Percentiles rank a stretch among this genome's conserved stretches.
Conservation (phyloP, 2,329 filamentous ascomycete genomes). For the Diaporthe eres region DNA sequence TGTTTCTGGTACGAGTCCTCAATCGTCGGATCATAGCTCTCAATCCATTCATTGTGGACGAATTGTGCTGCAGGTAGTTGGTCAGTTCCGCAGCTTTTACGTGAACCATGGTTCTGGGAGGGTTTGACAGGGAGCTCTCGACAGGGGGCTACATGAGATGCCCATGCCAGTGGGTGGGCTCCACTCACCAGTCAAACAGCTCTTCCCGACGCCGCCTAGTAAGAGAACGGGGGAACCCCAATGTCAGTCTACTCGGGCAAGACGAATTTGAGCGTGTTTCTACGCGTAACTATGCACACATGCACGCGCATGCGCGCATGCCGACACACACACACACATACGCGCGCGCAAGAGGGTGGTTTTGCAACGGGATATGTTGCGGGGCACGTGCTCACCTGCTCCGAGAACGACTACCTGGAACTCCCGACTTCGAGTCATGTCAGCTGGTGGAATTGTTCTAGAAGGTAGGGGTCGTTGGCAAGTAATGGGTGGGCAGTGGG, state of each 20-base stretch:
- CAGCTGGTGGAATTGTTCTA: constrained; percentile 32
- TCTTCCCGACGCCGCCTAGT: constrained; percentile 90
- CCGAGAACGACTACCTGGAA: constrained; percentile 88
- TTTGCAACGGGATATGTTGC: constrained; percentile 28
- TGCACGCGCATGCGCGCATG: neutral
- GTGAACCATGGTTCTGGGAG: constrained; percentile 38
- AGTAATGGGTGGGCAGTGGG: neutral
- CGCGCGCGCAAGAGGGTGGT: neutral
- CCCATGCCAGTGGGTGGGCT: constrained; percentile 41
- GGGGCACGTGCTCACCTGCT: constrained; percentile 69
- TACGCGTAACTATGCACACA: neutral
- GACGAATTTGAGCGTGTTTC: constrained; percentile 16
- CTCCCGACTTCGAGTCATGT: constrained; percentile 70
- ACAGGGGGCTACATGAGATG: constrained; percentile 41
- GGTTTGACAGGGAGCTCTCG: constrained; percentile 35
- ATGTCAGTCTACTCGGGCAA: constrained; percentile 48
- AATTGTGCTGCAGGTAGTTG: constrained; percentile 78
- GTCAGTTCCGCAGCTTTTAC: constrained; percentile 37
- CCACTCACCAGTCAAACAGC: constrained; percentile 85
- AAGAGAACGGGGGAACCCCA: constrained; percentile 31
- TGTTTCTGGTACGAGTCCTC: constrained; percentile 84
- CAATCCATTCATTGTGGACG: constrained; percentile 94
- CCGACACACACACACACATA: neutral
- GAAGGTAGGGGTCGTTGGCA: constrained; percentile 20
- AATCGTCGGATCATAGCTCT: constrained; percentile 86